Base-by-base conservation (phyloP, 345 rosid genomes). In the Excoecaria agallocha region DNA sequence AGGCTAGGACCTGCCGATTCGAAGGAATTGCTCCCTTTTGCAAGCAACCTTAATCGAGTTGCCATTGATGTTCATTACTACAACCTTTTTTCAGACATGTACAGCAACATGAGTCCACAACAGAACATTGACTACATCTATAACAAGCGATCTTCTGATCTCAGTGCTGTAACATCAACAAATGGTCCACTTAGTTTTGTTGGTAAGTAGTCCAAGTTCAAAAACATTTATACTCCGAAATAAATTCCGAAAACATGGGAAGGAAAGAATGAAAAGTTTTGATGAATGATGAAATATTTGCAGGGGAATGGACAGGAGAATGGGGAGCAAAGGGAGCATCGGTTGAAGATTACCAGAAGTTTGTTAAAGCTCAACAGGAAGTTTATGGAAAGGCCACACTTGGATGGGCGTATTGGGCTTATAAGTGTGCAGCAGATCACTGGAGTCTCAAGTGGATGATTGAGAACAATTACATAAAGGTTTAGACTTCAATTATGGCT, bases 61-160 rank as follows among this genome's bases (percentile, higher is more conserved):
- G 85, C n/a, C 68, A 81, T 85, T 8, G 87, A 86, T 25, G 81
- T 86, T 69, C 84, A 84, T 80, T 84, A 70, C 59, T 82, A 84
- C 75, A 82, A 76, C 22, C 78, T 83, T 1, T 82, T 68, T 69
- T 51, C 60, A 11, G 69, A 64, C 0, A 1, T 3, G 11, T 82
- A 63, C 17, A 55, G 10, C 0, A 63, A 24, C 15, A 69, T 74
- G 82, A 73, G 59, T 20, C 68, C 54, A 0, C 70, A 78, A 46
- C 75, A 85, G 74, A 81, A 77, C 66, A 67, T 81, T 8, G 78
- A 81, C 16, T 73, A 2, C 52, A 52, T 81, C 61, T 45, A 81
- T 11, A 68, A 69, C 5, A 69, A 58, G 4, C 56, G 87, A 48
- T 19, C 73, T 58, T 57, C 66, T 48, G 67, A 71, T 45, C 70